Evolutionary conservation across 169 alveolate species (phyloP), one percentile per base, ranked within the genome.

Genomic region (Babesia divergens): DNA sequence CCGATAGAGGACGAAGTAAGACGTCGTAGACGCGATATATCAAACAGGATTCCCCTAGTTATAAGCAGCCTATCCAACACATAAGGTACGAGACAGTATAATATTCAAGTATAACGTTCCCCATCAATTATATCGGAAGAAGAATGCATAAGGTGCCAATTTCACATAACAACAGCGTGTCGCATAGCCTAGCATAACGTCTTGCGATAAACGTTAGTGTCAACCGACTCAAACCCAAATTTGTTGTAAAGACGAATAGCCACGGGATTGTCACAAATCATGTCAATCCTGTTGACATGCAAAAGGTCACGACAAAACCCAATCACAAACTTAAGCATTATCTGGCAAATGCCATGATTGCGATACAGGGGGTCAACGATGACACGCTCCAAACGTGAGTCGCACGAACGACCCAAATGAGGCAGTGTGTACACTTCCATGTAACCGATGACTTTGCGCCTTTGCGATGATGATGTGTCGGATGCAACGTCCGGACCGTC

Each of bases 341-440:
- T 26, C n/a, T 66, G 51, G 44, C 89, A 84, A 24, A 83, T 66
- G 9, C 87, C 85, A 32, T 24, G 68, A 49, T 84, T 84, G 35
- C 93, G 77, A 70, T 87, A 83, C 26, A 42, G 22, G n/a, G 83
- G 83, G 72, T 79, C 59, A 11, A 84, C 79, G 14, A 87, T 74
- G 34, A 87, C 83, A 29, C 93, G 65, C 82, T 87, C 93, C 37
- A 87, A 54, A 18, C 93, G 74, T 43, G 90, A 82, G 65, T 87
- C 93, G 60, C 76, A 87, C 38, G 46, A 32, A 40, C 93, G 74
- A n/a, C 90, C 93, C 86, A 87, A 60, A 59, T 87, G 93, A 29
- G 89, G 89, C 65, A 87, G 32, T 50, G 67, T 53, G 53, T 87
- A 83, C 28, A 87, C 65, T 64, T 87, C 93, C 54, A 77, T 47